phyloP scores from a whole-genome alignment of 2,329 filamentous ascomycete genomes.

The Fusarium sulawesiense region DNA sequence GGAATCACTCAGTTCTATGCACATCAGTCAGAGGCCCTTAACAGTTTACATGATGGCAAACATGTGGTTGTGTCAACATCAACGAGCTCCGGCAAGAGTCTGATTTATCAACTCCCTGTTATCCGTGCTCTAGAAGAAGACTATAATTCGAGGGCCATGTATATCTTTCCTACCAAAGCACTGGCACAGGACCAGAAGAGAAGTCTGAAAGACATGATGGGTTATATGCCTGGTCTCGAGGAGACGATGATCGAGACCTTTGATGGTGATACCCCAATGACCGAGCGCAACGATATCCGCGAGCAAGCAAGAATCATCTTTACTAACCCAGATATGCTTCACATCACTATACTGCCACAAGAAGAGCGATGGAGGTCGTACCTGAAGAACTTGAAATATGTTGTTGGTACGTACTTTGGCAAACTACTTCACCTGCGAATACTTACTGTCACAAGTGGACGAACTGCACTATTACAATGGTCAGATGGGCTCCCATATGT shows the following conservation, averaged over 20 bases:
- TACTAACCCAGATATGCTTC: slow-evolving; percentile 98
- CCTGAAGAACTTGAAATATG: slow-evolving; percentile 87
- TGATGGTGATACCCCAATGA: slow-evolving; percentile 92
- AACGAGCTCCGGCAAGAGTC: slow-evolving; percentile 94
- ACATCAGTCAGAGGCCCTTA: slow-evolving; percentile 94
- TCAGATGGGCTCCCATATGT: slow-evolving; percentile 91
- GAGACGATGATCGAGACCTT: slow-evolving; percentile 88
- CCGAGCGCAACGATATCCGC: slow-evolving; percentile 79
- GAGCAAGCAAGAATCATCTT: slow-evolving; percentile 94
- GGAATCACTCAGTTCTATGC: slow-evolving; percentile 88
- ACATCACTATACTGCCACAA: slow-evolving; percentile 91
- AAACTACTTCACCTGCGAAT: not conserved
- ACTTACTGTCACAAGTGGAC: slow-evolving; percentile 63
- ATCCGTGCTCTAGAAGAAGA: slow-evolving; percentile 87
- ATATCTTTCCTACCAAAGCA: slow-evolving; percentile 98
- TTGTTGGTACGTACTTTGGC: slow-evolving; percentile 68
- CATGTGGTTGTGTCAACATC: slow-evolving; percentile 95
- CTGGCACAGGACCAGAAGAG: slow-evolving; percentile 93
- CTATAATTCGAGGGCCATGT: slow-evolving; percentile 83
- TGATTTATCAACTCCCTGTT: slow-evolving; percentile 98
- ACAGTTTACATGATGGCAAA: slow-evolving; percentile 81
- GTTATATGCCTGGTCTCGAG: slow-evolving; percentile 82
- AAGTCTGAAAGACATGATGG: slow-evolving; percentile 85
- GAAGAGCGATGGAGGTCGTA: slow-evolving; percentile 91
- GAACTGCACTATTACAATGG: slow-evolving; percentile 98